Percentiles rank a stretch among this genome's conserved stretches.
Evolutionary conservation across 1,284 basidiomycete species (phyloP).

Genomic region (Gastroboletus turbinatus): DNA sequence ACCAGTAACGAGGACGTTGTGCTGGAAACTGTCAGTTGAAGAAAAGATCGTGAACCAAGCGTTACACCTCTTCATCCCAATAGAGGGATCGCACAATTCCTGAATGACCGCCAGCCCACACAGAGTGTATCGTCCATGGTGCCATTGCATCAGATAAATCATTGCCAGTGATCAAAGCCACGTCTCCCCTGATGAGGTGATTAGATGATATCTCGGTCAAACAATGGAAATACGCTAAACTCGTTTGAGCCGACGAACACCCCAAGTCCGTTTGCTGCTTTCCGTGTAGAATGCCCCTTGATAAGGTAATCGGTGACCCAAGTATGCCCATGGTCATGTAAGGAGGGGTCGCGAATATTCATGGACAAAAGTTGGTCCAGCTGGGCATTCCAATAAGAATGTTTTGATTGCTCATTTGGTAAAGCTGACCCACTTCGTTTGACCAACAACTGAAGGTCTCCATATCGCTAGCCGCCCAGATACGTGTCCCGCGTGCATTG

Average conservation of each 20-base stretch:
- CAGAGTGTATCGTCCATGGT: constrained; percentile 50
- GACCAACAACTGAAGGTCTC: constrained; percentile 81
- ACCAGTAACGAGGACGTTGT: constrained; percentile 52
- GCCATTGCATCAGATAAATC: constrained; percentile 37
- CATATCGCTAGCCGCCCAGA: constrained; percentile 83
- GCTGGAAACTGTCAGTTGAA: constrained; percentile 33
- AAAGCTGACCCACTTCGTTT: constrained; percentile 48
- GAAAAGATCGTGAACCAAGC: not conserved
- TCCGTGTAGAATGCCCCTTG: constrained; percentile 36
- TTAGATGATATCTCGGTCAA: not conserved
- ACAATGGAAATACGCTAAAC: constrained; percentile 35
- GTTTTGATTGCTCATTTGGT: not conserved
- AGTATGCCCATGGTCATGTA: constrained; percentile 44
- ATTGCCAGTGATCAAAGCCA: constrained; percentile 50
- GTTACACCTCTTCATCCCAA: constrained; percentile 52
- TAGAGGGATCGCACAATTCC: constrained; percentile 58
- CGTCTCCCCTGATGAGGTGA: constrained; percentile 50
- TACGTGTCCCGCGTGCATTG: constrained; percentile 31
- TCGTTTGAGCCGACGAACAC: constrained; percentile 64
- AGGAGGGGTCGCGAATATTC: constrained; percentile 53
- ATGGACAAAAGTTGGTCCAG: constrained; percentile 49
- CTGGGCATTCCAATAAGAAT: constrained; percentile 33
- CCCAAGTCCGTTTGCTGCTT: constrained; percentile 31
- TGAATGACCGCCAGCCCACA: constrained; percentile 52
- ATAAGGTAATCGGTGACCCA: constrained; percentile 70